Base-by-base conservation (phyloP, 2,329 filamentous ascomycete genomes). In the Aspergillus piperis region DNA sequence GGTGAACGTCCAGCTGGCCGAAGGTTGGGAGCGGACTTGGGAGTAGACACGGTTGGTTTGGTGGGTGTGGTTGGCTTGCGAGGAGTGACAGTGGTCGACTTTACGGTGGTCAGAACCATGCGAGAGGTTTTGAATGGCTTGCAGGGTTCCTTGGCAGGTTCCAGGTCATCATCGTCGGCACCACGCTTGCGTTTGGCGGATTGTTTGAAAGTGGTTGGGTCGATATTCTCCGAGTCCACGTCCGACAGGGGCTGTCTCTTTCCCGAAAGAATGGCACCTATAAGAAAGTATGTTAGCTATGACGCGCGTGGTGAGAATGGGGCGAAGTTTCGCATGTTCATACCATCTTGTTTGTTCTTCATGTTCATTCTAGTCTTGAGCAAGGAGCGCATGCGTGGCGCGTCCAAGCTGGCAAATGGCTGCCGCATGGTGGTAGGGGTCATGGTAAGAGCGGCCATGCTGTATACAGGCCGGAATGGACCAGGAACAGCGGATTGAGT, bases 1-100 rank as follows among this genome's bases (percentile, higher is more conserved):
- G 92, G 91, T 3, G 91, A 95, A 63, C 92, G 90, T 51, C 92
- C 90, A 67, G 90, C 90, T 42, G 90, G 89, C n/a, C 89, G 86
- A 50, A 86, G 82, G 17, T 86, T 78, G 11, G 87, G 83, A 13
- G 84, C 80, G 0, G 85, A 81, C 64, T 74, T 71, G 59, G 76
- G 74, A 6, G 78, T 77, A 57, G 74, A 75, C 30, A 77, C 74
- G 19, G 70, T 63, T 13, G 63, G 48, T 54, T 70, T 73, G 30
- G 63, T 57, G 5, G 70, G 70, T 3, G 71, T 73, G 27, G 65
- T 59, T 39, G 66, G 60, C 57, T 68, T 59, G 50, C 54, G 62
- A 11, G 69, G 64, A 41, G 65, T 59, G 23, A 44, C 41, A 1
- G 62, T 60, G 30, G 62, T 71, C 36, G 64, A 63, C 30, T 69